Conservation (phyloP, 805 yeast species). For the Cyberlindnera meyerae region DNA sequence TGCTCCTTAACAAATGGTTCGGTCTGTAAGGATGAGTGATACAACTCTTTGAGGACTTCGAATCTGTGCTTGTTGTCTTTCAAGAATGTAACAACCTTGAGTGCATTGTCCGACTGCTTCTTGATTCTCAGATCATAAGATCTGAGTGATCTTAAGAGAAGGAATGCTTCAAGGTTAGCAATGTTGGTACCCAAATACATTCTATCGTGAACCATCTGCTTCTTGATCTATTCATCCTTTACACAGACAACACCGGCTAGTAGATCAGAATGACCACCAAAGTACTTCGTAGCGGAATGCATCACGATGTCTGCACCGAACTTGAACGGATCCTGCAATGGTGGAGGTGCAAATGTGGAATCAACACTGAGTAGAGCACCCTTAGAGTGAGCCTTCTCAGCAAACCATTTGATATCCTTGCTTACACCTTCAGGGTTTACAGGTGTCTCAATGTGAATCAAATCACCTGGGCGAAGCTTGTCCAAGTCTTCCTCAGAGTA, state of each 20-base stretch:
- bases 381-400: slow-evolving; percentile 64
- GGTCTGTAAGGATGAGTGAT: slow-evolving; percentile 73
- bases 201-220: slow-evolving; percentile 55
- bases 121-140: slow-evolving; percentile 70
- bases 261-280: slow-evolving; percentile 94
- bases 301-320: slow-evolving; percentile 85
- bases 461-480: slow-evolving; percentile 52
- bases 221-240: slow-evolving; percentile 44
- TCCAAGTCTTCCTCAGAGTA: slow-evolving; percentile 46
- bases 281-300: slow-evolving; percentile 91
- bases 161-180: slow-evolving; percentile 70
- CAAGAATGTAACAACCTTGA: slow-evolving; percentile 55
- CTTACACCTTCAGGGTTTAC: slow-evolving; percentile 77
- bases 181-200: slow-evolving; percentile 71
- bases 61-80: slow-evolving; percentile 42
- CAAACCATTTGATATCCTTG: slow-evolving; percentile 57
- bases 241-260: slow-evolving; percentile 76
- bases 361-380: slow-evolving; percentile 76
- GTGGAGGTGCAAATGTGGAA: slow-evolving; percentile 93
- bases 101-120: slow-evolving; percentile 61
- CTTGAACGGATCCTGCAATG: slow-evolving; percentile 72
- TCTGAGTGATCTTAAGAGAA: slow-evolving; percentile 74
- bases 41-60: slow-evolving; percentile 46
- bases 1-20: slow-evolving; percentile 66
- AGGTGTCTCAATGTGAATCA: slow-evolving; percentile 83